Base-by-base conservation (phyloP, 768 basidiomycete genomes). In the Trametes meyenii region DNA sequence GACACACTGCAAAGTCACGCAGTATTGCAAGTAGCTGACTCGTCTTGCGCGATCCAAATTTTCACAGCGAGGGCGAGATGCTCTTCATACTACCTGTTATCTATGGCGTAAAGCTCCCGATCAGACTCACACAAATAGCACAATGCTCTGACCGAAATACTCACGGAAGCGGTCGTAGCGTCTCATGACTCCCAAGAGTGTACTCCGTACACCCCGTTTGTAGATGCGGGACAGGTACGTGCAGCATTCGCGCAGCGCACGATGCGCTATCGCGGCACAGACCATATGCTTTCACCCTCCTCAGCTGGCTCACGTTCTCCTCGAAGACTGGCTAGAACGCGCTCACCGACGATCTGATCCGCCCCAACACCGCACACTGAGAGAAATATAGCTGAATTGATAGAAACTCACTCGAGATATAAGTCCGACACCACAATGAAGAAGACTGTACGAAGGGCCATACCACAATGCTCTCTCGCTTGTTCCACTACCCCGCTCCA, bases 61-160 rank as follows among this genome's bases (percentile, higher is more conserved):
- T 24, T 23, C 13, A 12, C 12, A 19, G 11, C 10, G 11, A 12
- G 6, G 19, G 12, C 5, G 36, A 3, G 5, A 13, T n/a, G 38
- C 6, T 24, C 36, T 39, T 39, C 51, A 7, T 50, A 19, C 33
- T 38, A 35, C 60, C 29, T 38, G 36, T 55, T 61, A 61, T 62
- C 55, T 51, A 56, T 62, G 50, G 21, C 7, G 24, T 26, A 62
- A 29, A 62, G 55, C 49, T 17, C 39, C 61, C 61, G 54, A 56
- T 51, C 54, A 61, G 55, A 23, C 24, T 24, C 49, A 33, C 45
- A 24, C 26, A 23, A 13, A 43, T 50, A 44, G 53, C n/a, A n/a
- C 53, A 12, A 43, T 36, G 46, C 33, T 17, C 5, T 13, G n/a
- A 23, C 42, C 44, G 10, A 29, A 44, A 51, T 56, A 57, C 61